Conservation (phyloP, 2,329 filamentous ascomycete species). For the Cordyceps militaris region DNA sequence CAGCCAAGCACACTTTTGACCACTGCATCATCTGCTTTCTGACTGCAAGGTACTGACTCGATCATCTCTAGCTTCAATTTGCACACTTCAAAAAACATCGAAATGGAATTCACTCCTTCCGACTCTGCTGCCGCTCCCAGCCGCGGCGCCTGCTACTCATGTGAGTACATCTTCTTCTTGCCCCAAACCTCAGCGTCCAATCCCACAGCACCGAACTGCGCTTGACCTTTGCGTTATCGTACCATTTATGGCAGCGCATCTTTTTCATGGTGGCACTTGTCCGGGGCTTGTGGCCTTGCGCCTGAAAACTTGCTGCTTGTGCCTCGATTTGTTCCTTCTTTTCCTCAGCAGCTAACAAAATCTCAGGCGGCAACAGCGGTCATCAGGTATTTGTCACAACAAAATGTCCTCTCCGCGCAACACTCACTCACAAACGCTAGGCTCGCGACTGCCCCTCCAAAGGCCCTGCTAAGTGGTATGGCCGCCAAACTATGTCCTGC, state of each 20-base stretch:
- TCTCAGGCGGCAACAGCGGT: constrained; percentile 21
- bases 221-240: background rate
- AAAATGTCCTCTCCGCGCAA: background rate
- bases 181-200: background rate
- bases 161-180: constrained; percentile 28
- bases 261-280: too few species aligned
- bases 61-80: background rate
- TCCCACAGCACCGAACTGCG: background rate
- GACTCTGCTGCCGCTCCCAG: constrained; percentile 15
- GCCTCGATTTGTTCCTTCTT: background rate
- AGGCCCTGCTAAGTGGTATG: constrained; percentile 74
- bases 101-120: constrained; percentile 35
- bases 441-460: constrained; percentile 82
- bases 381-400: constrained; percentile 17
- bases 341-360: background rate
- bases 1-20: background rate
- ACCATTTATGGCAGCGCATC: background rate
- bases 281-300: too few species aligned
- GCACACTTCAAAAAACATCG: constrained; percentile 9
- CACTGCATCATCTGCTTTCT: background rate
- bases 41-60: background rate
- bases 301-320: background rate
- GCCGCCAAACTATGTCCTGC: constrained; percentile 13
- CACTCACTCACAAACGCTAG: constrained; percentile 34
- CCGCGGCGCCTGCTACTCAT: constrained; percentile 46